Conservation (phyloP, 495 filamentous ascomycete genomes). For the Tirmania nivea region DNA sequence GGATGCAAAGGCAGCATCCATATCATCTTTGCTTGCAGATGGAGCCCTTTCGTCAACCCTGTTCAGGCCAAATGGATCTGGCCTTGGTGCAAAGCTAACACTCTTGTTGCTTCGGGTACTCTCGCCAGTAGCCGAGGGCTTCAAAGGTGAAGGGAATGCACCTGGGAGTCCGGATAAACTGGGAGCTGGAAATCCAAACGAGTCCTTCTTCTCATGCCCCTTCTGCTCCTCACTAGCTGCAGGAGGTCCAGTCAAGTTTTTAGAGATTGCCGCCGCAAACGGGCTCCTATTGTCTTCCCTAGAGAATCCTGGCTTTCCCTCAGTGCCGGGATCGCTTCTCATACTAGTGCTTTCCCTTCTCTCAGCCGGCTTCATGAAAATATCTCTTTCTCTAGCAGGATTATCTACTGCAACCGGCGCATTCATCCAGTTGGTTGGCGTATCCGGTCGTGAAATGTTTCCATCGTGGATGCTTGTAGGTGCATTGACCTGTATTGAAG, state of each 20-base stretch:
- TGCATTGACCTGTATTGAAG: constrained; percentile 51
- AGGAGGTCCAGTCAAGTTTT: constrained; percentile 12
- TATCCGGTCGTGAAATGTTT: constrained; percentile 33
- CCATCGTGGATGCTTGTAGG: constrained; percentile 58
- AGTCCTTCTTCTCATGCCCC: constrained; percentile 14
- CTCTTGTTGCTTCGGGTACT: constrained; percentile 23
- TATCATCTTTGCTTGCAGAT: constrained; percentile 42
- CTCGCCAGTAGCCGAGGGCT: constrained; percentile 30
- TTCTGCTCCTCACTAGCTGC: constrained; percentile 13
- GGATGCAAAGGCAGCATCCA: constrained; percentile 50
- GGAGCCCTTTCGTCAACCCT: constrained; percentile 33
- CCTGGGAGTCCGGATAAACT: constrained; percentile 8
- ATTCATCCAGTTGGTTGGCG: constrained; percentile 27
- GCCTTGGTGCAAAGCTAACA: constrained; percentile 11
- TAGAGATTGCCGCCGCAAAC: constrained; percentile 19
- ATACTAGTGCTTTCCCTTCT: constrained; percentile 17
- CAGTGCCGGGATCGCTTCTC: constrained; percentile 18
- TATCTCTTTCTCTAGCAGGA: constrained; percentile 11
- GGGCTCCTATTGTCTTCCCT: constrained; percentile 14
- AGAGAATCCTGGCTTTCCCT: constrained; percentile 14
- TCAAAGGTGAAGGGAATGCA: constrained; percentile 33
- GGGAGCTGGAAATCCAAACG: constrained; percentile 5
- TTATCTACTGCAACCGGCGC: constrained; percentile 3
- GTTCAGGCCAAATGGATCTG: constrained; percentile 32
- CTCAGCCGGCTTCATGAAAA: constrained; percentile 8